A percentile compares a stretch with the other conserved stretches of the same genome.
Conservation (phyloP, 2,329 filamentous ascomycete genomes). For the Colletotrichum acutatum region DNA sequence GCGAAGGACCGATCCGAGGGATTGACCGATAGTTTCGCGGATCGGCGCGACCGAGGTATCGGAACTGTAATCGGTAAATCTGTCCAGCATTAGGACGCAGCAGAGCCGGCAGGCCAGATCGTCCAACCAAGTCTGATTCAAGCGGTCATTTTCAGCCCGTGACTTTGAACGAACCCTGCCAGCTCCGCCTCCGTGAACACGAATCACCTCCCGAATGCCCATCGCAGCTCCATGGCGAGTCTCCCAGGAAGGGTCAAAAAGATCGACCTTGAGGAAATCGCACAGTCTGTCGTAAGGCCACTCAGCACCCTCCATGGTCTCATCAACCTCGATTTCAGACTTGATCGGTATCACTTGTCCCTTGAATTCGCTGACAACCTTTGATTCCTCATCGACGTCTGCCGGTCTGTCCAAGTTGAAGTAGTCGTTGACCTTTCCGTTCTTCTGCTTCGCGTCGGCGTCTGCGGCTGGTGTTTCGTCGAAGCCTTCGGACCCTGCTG, state of each 20-base stretch:
- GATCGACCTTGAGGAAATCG: conserved; percentile 91
- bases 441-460: conserved; percentile 63
- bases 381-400: conserved; percentile 87
- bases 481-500: conserved; percentile 69
- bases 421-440: conserved; percentile 80
- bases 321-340: conserved; percentile 83
- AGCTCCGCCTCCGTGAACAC: conserved; percentile 90
- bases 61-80: conserved; percentile 97
- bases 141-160: conserved; percentile 77
- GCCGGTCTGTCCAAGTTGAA: conserved; percentile 86
- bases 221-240: conserved; percentile 96
- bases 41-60: conserved; percentile 98
- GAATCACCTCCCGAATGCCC: conserved; percentile 89
- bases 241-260: conserved; percentile 96
- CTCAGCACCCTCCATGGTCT: conserved; percentile 80
- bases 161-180: conserved; percentile 79
- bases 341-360: conserved; percentile 84
- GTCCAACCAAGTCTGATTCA: conserved; percentile 90
- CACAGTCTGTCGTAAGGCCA: conserved; percentile 97
- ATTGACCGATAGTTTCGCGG: conserved; percentile 93
- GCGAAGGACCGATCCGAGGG: conserved; percentile 87
- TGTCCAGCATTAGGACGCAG: conserved; percentile 96
- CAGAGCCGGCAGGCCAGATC: conserved; percentile 95
- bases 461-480: conserved; percentile 68
- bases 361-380: conserved; percentile 96